Base-by-base conservation (phyloP, 108 stramenopile genomes). In the Nitzschia putrida region DNA sequence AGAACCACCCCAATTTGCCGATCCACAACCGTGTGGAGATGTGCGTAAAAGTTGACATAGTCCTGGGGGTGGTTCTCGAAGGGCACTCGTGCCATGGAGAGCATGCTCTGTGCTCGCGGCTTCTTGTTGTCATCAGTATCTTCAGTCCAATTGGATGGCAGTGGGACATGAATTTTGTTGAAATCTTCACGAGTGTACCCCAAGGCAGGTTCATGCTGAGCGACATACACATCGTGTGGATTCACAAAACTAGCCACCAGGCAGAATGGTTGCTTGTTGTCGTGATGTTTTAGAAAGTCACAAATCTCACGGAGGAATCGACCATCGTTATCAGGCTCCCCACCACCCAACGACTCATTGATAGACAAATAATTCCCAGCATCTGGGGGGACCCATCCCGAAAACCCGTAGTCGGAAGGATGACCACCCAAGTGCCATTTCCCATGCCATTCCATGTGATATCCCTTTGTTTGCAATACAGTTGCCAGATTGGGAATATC, bases 161-260 rank as follows among this genome's bases (percentile, higher is more conserved):
- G 58, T 23, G 74, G 74, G 24, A 74, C 74, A 10, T 50, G 16
- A 11, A 74, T 7, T 55, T 65, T 79, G 34, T 71, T 58, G 54
- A 81, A 81, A 58, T 84, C 83, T 22, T 79, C 77, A 37, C 61
- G 68, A 8, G 84, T 77, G 38, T 74, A 74, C 53, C 74, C 74
- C 38, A 61, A 40, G 1, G 74, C 60, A 7, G 74, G 74, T 29
- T 66, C 66, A 43, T 74, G 66, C 41, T 74, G 74, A 39, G 84
- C 81, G 10, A 82, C 85, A 60, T 80, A 85, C n/a, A 85, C 82
- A 68, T 85, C 85, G 44, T 85, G 85, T 14, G 85, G 85, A 60
- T 85, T 85, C 16, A 85, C 82, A 57, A 85, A 77, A 37, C 80
- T 81, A 7, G 77, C 82, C 8, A 85, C 71, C 11, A 85, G 72